Conservation (phyloP, 2,329 filamentous ascomycete species). For the Metarhizium humberi region DNA sequence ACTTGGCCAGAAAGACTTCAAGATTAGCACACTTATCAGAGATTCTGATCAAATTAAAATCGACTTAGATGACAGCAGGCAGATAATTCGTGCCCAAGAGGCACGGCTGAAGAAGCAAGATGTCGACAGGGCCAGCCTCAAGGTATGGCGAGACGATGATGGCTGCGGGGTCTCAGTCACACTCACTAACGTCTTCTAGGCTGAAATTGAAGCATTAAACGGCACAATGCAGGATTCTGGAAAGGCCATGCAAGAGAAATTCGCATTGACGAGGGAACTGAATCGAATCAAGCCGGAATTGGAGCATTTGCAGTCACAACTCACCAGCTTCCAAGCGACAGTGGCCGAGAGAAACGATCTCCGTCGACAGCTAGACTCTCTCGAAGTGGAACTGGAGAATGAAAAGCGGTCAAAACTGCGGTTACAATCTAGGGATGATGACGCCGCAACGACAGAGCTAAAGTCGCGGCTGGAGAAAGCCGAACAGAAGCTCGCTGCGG, state of each 20-base stretch:
- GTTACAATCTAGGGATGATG: constrained; percentile 18
- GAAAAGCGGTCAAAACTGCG: constrained; percentile 43
- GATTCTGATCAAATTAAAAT: constrained; percentile 29
- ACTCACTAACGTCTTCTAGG: constrained; percentile 32
- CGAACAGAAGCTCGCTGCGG: constrained; percentile 26
- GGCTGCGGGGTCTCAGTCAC: background rate
- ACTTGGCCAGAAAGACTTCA: constrained; percentile 49
- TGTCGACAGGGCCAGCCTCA: constrained; percentile 37
- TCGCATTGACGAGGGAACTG: constrained; percentile 42
- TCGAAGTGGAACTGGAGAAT: constrained; percentile 75
- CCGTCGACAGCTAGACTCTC: constrained; percentile 64
- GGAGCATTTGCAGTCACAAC: constrained; percentile 45
- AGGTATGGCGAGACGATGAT: constrained; percentile 24
- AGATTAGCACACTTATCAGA: constrained; percentile 38
- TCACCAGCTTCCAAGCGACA: constrained; percentile 53
- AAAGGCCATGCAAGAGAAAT: constrained; percentile 54
- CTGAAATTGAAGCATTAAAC: constrained; percentile 62
- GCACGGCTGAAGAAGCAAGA: constrained; percentile 37
- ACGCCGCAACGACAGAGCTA: constrained; percentile 34
- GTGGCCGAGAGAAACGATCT: constrained; percentile 72
- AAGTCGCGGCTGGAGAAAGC: constrained; percentile 25
- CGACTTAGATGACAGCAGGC: constrained; percentile 34
- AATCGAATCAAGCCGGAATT: constrained; percentile 44
- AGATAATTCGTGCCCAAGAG: constrained; percentile 35
- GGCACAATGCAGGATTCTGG: constrained; percentile 59